Evolutionary conservation across 1,139 yeast genomes (phyloP), one percentile per base, ranked within the genome.

Genomic region (Saccharomyces hybrid): DNA sequence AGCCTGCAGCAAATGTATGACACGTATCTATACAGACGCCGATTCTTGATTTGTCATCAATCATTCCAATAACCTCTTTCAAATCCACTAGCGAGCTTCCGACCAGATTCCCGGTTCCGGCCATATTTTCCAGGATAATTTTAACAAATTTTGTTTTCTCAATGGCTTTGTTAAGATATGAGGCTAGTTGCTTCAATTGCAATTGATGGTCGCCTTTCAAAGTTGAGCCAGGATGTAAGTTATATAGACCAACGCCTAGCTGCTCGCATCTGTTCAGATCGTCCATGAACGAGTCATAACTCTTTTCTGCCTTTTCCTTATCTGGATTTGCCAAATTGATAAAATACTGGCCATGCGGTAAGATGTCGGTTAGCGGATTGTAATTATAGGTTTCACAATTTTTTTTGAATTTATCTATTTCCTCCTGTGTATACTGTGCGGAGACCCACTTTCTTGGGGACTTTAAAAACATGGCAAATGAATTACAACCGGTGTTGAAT

Each of bases 21-120:
- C 98, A 93, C 0, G 98, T 91, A 66, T 93, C 98, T 16, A 93
- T 78, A 69, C 99, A 95, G 1, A 93, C 96, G 1, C 99, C 99
- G 7, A 93, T 84, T 55, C 99, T 77, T 1, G 75, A 70, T 68
- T 91, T 91, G 65, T 90, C 80, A 2, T 88, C 86, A 7, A 93
- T 81, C 75, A 83, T 69, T 49, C 80, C 86, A 50, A 93, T 89
- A 20, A 95, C 91, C 32, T 79, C 81, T 34, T 78, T 75, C 49
- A 93, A 75, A 65, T 93, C 99, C 61, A 86, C 82, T 44, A 93
- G 72, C 50, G 81, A 77, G 3, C 95, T 86, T 0, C 99, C 99
- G 50, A 93, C 86, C 57, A 91, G 77, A 59, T 88, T 86, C 5
- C 97, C 97, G 62, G 90, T 96, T 9, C 99, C 99, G 0, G 99